These are phyloP conservation scores for Haberlea rhodopensis DNA, from an alignment of 257 asterid species.

Conservation along the genomic window DNA sequence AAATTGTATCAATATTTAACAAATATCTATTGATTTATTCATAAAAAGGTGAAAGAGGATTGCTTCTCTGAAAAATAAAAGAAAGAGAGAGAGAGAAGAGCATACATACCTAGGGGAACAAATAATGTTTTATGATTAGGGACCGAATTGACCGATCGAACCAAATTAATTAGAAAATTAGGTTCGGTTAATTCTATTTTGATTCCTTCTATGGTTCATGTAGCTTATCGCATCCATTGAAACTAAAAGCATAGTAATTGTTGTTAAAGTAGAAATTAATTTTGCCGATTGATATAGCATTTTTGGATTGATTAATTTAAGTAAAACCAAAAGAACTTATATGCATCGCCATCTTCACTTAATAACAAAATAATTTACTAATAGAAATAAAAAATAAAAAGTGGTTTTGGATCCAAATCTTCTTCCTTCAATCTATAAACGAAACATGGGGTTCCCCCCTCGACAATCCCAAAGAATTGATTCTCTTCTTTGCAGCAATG, in stretches of 20 bases:
- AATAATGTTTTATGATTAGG: neutral
- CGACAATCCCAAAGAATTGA: constrained; percentile 58
- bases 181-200: too few species aligned
- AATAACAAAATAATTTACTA: constrained; percentile 28
- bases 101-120: too few species aligned
- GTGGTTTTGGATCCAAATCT: constrained; percentile 83
- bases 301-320: constrained; percentile 11
- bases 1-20: too few species aligned
- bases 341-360: constrained; percentile 42
- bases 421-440: constrained; percentile 61
- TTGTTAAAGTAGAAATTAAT: too few species aligned
- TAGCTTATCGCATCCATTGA: too few species aligned
- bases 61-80: too few species aligned
- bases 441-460: constrained; percentile 68
- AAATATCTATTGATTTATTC: neutral
- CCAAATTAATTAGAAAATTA: neutral
- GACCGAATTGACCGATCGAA: too few species aligned
- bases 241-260: too few species aligned
- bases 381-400: constrained; percentile 40
- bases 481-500: constrained; percentile 47
- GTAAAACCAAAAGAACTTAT: constrained; percentile 41
- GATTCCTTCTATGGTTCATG: too few species aligned
- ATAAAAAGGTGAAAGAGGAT: too few species aligned
- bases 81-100: neutral
- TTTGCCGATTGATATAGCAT: too few species aligned